These are phyloP conservation scores for Aegilops tauschii DNA, from an alignment of 176 grass and related monocot genomes.

Conservation along the genomic window DNA sequence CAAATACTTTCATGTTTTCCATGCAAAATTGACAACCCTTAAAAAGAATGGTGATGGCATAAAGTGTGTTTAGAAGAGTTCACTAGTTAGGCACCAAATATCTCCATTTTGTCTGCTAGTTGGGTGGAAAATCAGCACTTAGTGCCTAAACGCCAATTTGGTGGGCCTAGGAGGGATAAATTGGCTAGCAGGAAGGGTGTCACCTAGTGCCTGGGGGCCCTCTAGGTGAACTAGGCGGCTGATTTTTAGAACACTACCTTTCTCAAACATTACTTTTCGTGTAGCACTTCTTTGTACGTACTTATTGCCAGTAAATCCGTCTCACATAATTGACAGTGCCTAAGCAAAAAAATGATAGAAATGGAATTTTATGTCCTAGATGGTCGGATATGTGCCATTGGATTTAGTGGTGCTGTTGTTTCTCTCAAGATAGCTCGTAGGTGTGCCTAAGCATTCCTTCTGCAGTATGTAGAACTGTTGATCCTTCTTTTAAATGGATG, in stretches of 20 bases:
- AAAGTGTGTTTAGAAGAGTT: neutral
- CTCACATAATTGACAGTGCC: neutral
- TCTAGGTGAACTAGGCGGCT: neutral
- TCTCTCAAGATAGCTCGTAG: neutral
- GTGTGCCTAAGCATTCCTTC: neutral
- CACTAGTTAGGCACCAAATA: neutral
- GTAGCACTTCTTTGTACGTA: neutral
- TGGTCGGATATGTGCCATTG: neutral
- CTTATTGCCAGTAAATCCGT: neutral
- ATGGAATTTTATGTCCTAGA: neutral
- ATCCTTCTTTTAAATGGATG: neutral
- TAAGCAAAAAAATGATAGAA: neutral
- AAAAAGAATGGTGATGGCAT: neutral
- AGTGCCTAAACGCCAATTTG: neutral
- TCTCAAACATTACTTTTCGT: neutral
- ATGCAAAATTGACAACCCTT: neutral
- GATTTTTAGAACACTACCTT: neutral
- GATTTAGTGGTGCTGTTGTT: neutral
- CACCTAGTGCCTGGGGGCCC: neutral
- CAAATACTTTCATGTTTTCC: constrained; percentile 11
- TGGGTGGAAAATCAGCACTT: neutral
- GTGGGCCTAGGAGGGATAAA: neutral
- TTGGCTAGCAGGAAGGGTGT: neutral
- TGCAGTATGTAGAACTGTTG: neutral
- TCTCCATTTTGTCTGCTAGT: neutral